Percentiles rank a stretch among this genome's conserved stretches.
These are phyloP conservation scores for Phytophthora sansomeana DNA, from an alignment of 352 stramenopile genomes.

Conservation along the genomic window DNA sequence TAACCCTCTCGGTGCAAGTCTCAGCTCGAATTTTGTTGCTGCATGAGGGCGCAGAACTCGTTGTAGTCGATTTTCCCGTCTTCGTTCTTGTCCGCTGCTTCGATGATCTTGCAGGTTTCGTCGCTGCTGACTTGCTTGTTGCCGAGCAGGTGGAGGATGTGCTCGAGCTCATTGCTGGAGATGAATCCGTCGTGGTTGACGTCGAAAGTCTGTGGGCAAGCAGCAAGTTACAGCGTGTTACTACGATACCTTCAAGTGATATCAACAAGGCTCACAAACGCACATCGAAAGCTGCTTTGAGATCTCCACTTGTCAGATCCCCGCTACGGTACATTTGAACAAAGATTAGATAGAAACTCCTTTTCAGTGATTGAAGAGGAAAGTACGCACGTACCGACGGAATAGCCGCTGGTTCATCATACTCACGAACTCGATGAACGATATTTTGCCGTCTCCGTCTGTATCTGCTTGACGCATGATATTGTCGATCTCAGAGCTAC, in stretches of 20 bases:
- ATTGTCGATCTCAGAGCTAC: constrained; percentile 61
- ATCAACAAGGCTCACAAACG: constrained; percentile 8
- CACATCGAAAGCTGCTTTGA: constrained; percentile 73
- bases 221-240: constrained; percentile 1
- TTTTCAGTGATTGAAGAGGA: not conserved
- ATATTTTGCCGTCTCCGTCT: constrained; percentile 79
- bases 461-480: constrained; percentile 78
- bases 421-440: constrained; percentile 78
- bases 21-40: constrained; percentile 29
- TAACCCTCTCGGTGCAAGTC: not conserved
- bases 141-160: constrained; percentile 71
- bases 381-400: constrained; percentile 39
- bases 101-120: constrained; percentile 70
- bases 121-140: constrained; percentile 53
- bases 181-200: constrained; percentile 79
- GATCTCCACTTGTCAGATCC: constrained; percentile 57
- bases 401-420: constrained; percentile 84
- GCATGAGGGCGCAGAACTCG: constrained; percentile 84
- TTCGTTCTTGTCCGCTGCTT: constrained; percentile 80
- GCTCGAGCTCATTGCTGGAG: constrained; percentile 63
- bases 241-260: not conserved
- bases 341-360: not conserved
- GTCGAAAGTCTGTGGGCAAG: constrained; percentile 61
- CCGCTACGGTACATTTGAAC: constrained; percentile 36
- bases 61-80: constrained; percentile 89